Percentiles rank a stretch among this genome's conserved stretches.
Conservation (phyloP, 805 yeast species). For the Barnettozyma pratensis region DNA sequence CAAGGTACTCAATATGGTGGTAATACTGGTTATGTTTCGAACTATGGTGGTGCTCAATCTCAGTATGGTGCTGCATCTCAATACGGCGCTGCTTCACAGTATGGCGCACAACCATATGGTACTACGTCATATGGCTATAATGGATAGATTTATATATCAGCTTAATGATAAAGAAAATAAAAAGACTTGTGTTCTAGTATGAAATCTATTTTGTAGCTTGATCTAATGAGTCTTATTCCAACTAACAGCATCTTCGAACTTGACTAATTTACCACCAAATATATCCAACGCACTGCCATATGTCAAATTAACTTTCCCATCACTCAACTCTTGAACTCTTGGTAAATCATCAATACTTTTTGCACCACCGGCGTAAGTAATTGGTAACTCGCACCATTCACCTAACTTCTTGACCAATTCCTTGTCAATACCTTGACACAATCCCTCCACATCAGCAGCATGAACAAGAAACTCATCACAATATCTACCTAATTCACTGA, state of each 20-base stretch:
- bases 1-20: constrained; percentile 25
- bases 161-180: not conserved
- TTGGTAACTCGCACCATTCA: constrained; percentile 73
- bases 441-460: constrained; percentile 98
- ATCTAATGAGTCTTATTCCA: constrained; percentile 54
- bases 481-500: constrained; percentile 50
- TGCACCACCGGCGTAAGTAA: constrained; percentile 98
- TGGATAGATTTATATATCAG: constrained; percentile 2
- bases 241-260: constrained; percentile 62
- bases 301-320: constrained; percentile 85
- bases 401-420: constrained; percentile 66
- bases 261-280: constrained; percentile 84
- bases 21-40: constrained; percentile 26
- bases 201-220: not conserved
- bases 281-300: constrained; percentile 91
- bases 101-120: not conserved
- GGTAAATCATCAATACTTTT: constrained; percentile 62
- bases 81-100: constrained; percentile 13
- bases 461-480: constrained; percentile 89
- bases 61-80: constrained; percentile 5
- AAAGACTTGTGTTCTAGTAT: not conserved
- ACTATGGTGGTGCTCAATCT: constrained; percentile 14
- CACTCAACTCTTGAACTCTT: constrained; percentile 60
- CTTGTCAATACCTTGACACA: constrained; percentile 89
- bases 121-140: constrained; percentile 14